Evolutionary conservation across 73 alveolate species (phyloP).

Genomic region (Diophrys appendiculata): DNA sequence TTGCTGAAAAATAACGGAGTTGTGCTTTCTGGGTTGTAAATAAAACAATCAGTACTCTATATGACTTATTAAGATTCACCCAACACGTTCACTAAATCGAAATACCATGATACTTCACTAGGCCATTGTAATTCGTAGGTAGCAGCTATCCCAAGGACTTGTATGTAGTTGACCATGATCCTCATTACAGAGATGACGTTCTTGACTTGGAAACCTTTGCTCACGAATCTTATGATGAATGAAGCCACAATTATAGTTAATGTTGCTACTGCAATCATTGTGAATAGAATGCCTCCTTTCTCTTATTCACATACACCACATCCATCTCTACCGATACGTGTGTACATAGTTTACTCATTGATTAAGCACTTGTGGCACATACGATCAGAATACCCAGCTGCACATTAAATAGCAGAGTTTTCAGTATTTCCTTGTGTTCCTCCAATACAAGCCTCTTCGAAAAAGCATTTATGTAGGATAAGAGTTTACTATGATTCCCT

Average conservation of each 20-base stretch:
- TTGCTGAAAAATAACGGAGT: background rate
- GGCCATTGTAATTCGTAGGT: background rate
- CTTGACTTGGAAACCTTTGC: no score
- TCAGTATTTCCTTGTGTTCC: conserved; percentile 1
- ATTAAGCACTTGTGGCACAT: background rate
- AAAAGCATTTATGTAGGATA: conserved; percentile 28
- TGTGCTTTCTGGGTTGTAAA: background rate
- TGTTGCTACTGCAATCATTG: no score
- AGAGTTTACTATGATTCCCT: conserved; percentile 20
- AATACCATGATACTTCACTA: background rate
- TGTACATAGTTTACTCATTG: background rate
- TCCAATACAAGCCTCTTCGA: conserved; percentile 38
- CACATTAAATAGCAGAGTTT: background rate
- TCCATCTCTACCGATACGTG: background rate
- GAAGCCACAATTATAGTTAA: no score
- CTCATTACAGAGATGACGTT: background rate
- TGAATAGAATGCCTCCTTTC: no score
- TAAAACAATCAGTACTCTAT: background rate
- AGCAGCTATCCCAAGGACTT: conserved; percentile 1
- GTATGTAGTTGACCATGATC: background rate
- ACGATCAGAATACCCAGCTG: background rate
- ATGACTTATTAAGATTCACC: background rate
- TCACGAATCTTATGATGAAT: no score
- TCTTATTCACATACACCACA: background rate
- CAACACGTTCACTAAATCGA: background rate